These are phyloP conservation scores for Gossypium laxum DNA, from an alignment of 441 rosid genomes.

Conservation along the genomic window DNA sequence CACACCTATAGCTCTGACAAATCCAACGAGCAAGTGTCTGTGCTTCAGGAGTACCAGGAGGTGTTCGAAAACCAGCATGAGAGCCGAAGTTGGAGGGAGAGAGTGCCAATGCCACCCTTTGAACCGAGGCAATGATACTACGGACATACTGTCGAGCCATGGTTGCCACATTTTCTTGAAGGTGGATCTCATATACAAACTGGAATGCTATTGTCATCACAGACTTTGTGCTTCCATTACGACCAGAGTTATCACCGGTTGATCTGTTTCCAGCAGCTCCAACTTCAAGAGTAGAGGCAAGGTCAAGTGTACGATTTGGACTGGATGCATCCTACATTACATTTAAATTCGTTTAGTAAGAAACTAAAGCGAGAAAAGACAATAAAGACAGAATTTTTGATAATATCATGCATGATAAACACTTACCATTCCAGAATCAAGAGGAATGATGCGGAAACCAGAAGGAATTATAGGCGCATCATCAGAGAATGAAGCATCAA, in stretches of 20 bases:
- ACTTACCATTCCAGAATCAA: slow-evolving; percentile 44
- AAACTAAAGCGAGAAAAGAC: not conserved
- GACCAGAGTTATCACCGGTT: slow-evolving; percentile 36
- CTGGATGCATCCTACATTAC: slow-evolving; percentile 39
- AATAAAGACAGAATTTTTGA: not conserved
- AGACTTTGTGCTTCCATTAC: slow-evolving; percentile 39
- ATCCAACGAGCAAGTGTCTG: slow-evolving; percentile 59
- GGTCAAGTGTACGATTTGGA: slow-evolving; percentile 64
- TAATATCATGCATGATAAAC: slow-evolving; percentile 1
- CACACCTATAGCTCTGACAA: slow-evolving; percentile 42
- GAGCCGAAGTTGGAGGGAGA: slow-evolving; percentile 48
- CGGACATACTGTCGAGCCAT: slow-evolving; percentile 66
- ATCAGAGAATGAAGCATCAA: slow-evolving; percentile 62
- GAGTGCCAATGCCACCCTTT: slow-evolving; percentile 58
- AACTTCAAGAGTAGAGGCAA: slow-evolving; percentile 60
- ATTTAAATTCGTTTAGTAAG: not conserved
- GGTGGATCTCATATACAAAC: slow-evolving; percentile 51
- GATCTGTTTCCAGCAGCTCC: slow-evolving; percentile 36
- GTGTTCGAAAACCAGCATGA: slow-evolving; percentile 33
- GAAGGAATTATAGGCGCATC: slow-evolving; percentile 67
- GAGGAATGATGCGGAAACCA: slow-evolving; percentile 63
- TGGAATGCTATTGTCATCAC: slow-evolving; percentile 73
- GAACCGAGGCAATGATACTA: slow-evolving; percentile 55
- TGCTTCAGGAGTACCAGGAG: slow-evolving; percentile 57
- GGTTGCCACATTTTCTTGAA: slow-evolving; percentile 50